Evolutionary conservation across 495 filamentous ascomycete species (phyloP).

Genomic region (Aspergillus sclerotiicarbonarius): DNA sequence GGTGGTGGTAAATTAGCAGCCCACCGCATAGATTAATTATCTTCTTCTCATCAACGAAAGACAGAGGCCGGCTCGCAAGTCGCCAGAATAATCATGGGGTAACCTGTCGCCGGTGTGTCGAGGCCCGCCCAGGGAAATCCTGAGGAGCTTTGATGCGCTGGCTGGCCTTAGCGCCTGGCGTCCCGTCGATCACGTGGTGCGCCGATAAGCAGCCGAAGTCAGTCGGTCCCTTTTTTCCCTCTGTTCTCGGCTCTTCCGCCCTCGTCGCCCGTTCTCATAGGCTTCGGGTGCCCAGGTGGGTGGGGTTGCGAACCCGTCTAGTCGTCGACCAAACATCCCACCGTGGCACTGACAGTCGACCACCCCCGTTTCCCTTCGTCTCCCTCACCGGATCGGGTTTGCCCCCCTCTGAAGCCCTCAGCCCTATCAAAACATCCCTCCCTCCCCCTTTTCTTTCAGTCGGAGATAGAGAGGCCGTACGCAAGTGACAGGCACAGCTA

Average conservation of each 20-base stretch:
- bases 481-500: no score
- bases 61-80: constrained; percentile 1
- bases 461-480: no score
- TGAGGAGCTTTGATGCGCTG: constrained; percentile 14
- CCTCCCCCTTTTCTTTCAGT: no score
- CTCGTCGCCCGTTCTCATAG: not conserved
- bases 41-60: not conserved
- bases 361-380: no score
- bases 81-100: not conserved
- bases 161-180: constrained; percentile 18
- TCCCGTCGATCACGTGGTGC: constrained; percentile 17
- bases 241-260: not conserved
- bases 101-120: constrained; percentile 3
- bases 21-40: constrained; percentile 4
- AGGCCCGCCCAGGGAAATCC: constrained; percentile 15
- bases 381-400: no score
- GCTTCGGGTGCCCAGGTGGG: no score
- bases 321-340: no score
- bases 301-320: no score
- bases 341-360: no score
- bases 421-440: no score
- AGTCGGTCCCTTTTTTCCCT: constrained; percentile 1
- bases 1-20: constrained; percentile 1
- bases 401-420: no score
- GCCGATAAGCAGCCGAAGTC: constrained; percentile 14